Base-by-base conservation (phyloP, 2,329 filamentous ascomycete species). In the Microdochium trichocladiopsis region DNA sequence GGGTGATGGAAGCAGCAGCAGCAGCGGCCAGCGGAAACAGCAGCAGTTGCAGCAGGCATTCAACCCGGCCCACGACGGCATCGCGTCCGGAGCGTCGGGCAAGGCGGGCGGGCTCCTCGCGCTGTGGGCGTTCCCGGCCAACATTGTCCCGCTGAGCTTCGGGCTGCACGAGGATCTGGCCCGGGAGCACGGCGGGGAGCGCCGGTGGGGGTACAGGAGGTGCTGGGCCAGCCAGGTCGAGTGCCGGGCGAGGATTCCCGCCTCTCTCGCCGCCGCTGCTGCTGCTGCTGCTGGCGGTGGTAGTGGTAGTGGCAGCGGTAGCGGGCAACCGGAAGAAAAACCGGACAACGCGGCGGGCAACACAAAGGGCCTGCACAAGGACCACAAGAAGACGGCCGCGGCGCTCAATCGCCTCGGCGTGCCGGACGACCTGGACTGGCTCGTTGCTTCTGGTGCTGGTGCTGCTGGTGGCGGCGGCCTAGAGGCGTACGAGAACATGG, bases 91-190 rank as follows among this genome's bases (percentile, higher is more conserved):
- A 22, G 87, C 88, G 23, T 89, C 85, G 41, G 88, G 88, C 25
- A 91, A 91, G 70, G 88, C 88, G 1, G 88, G 87, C 9, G 88
- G 88, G 4, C 70, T 91, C 9, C 74, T 91, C 4, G 88, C 84
- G 3, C 69, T 86, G 11, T 90, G 87, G 86, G 87, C 87, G 3
- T 90, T 90, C 60, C 87, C 87, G 0, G 75, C 71, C 51, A 82
- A 76, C 58, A 83, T 91, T 47, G 87, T 90, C 1, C 84, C 84
- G 0, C 69, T 92, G 50, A 87, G 83, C 63, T 91, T 87, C 65
- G 72, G 72, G 51, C 71, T 91, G 21, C 88, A 92, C 61, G 79
- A 81, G 25, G 79, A 90, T 60, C 71, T 91, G 2, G 83, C 87
- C 14, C 74, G 80, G 31, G 82, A 88, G 63, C 84, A 91, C 63